Conservation (phyloP, 352 stramenopile species). For the Pythium insidiosum region DNA sequence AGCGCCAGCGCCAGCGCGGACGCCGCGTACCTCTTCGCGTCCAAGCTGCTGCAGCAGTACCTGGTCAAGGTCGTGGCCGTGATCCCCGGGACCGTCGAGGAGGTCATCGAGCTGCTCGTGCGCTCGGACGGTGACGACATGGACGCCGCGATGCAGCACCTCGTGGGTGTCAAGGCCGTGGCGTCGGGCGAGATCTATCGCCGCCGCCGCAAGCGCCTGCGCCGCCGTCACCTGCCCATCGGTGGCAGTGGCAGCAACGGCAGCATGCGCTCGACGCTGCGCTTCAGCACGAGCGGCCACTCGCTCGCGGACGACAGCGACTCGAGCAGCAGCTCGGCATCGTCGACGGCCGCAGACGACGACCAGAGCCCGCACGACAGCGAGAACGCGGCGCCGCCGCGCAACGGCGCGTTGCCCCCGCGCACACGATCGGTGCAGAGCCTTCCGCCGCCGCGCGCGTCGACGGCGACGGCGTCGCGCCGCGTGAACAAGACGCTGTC, state of each 20-base stretch:
- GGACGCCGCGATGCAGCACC: slow-evolving; percentile 57
- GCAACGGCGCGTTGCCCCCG: slow-evolving; percentile 6
- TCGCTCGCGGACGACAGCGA: slow-evolving; percentile 7
- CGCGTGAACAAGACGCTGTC: no score
- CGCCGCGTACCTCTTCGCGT: slow-evolving; percentile 29
- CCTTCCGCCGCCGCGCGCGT: no score
- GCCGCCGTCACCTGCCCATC: slow-evolving; percentile 5
- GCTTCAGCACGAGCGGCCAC: slow-evolving; percentile 1
- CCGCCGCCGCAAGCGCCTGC: slow-evolving; percentile 29
- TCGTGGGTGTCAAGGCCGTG: slow-evolving; percentile 55
- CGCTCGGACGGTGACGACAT: slow-evolving; percentile 55
- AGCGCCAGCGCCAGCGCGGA: no score
- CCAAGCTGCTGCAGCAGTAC: slow-evolving; percentile 65
- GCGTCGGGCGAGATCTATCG: slow-evolving; percentile 46
- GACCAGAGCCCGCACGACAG: background rate
- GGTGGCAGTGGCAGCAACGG: slow-evolving; percentile 5
- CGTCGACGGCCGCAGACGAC: slow-evolving; percentile 5
- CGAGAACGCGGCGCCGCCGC: slow-evolving; percentile 1
- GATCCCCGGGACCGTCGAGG: slow-evolving; percentile 50
- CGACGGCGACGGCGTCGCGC: no score
- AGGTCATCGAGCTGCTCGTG: slow-evolving; percentile 62
- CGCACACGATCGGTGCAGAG: no score
- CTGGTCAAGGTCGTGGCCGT: slow-evolving; percentile 57
- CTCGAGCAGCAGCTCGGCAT: slow-evolving; percentile 5
- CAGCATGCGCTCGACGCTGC: slow-evolving; percentile 6